Percentiles rank a stretch among this genome's conserved stretches.
Conservation (phyloP, 352 stramenopile species). For the Phytophthora fragariaefolia region DNA sequence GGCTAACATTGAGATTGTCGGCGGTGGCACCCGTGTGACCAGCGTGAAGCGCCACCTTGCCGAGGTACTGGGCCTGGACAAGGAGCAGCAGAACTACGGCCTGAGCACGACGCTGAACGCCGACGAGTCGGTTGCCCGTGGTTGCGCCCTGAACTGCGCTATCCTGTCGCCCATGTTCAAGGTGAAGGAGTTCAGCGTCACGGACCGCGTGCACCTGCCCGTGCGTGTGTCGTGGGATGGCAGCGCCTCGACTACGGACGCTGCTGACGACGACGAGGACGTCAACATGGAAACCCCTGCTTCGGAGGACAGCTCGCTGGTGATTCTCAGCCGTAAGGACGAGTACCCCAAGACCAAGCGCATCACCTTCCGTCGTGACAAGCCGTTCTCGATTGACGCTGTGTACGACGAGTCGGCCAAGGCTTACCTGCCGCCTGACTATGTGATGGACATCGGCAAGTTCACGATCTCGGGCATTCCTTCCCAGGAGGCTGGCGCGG, state of each 20-base stretch:
- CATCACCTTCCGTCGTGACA: slow-evolving; percentile 94
- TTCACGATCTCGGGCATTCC: slow-evolving; percentile 94
- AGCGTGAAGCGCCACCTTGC: slow-evolving; percentile 95
- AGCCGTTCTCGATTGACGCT: slow-evolving; percentile 94
- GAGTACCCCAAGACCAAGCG: slow-evolving; percentile 98
- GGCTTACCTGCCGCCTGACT: slow-evolving; percentile 70
- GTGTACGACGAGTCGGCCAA: slow-evolving; percentile 89
- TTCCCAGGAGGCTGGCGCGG: slow-evolving; percentile 62
- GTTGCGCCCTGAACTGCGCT: slow-evolving; percentile 97
- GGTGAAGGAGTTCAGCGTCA: slow-evolving; percentile 93
- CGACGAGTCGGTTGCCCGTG: slow-evolving; percentile 97
- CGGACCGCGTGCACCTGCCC: slow-evolving; percentile 90
- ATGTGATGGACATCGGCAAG: slow-evolving; percentile 86
- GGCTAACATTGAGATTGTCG: slow-evolving; percentile 95
- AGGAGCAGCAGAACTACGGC: slow-evolving; percentile 95
- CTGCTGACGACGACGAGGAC: slow-evolving; percentile 84
- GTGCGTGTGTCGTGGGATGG: slow-evolving; percentile 95
- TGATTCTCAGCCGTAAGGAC: slow-evolving; percentile 96
- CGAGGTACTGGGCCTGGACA: slow-evolving; percentile 93
- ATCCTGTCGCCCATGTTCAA: slow-evolving; percentile 99
- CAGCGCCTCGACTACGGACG: slow-evolving; percentile 51
- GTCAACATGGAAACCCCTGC: slow-evolving; percentile 73
- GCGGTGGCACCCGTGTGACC: slow-evolving; percentile 95
- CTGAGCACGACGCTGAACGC: slow-evolving; percentile 99
- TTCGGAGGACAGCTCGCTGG: slow-evolving; percentile 78